Percentiles rank a stretch among this genome's conserved stretches.
phyloP scores from a whole-genome alignment of 495 filamentous ascomycete genomes.

The Opeltia flavorubescens region DNA sequence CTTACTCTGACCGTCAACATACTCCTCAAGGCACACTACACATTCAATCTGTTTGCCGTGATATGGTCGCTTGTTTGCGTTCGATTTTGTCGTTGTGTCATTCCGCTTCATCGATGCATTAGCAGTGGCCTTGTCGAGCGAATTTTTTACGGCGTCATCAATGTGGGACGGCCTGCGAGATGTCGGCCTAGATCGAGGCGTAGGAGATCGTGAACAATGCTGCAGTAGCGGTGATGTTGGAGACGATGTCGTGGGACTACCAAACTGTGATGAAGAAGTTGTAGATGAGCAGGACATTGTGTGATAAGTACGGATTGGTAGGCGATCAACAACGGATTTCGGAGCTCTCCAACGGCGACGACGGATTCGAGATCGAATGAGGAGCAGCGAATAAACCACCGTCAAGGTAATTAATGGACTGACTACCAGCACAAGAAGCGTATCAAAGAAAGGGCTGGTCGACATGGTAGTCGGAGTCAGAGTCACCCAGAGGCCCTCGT shows the following conservation, averaged over 20 bases:
- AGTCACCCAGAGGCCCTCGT: conserved; percentile 88
- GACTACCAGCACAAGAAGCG: conserved; percentile 79
- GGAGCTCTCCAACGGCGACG: conserved; percentile 88
- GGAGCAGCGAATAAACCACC: conserved; percentile 79
- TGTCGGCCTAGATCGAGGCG: conserved; percentile 41
- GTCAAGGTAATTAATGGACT: conserved; percentile 86
- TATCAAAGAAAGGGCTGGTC: conserved; percentile 92
- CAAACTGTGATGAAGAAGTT: conserved; percentile 36
- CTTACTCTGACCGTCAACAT: conserved; percentile 80
- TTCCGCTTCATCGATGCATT: conserved; percentile 24
- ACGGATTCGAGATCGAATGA: conserved; percentile 79
- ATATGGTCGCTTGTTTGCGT: conserved; percentile 63
- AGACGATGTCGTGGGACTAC: conserved; percentile 44
- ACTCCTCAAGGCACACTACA: conserved; percentile 96
- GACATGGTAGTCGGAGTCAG: conserved; percentile 82
- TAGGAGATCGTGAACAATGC: conserved; percentile 20
- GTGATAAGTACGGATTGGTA: conserved; percentile 92
- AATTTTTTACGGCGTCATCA: conserved; percentile 29
- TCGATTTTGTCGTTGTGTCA: conserved; percentile 37
- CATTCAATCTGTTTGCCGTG: conserved; percentile 83
- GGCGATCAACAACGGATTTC: conserved; percentile 83
- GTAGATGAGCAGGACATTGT: conserved; percentile 54
- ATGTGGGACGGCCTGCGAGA: conserved; percentile 52
- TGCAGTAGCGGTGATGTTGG: conserved; percentile 64
- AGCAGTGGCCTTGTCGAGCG: conserved; percentile 19